phyloP scores from a whole-genome alignment of 1,284 basidiomycete species.

The Tylopilus orsonianus region DNA sequence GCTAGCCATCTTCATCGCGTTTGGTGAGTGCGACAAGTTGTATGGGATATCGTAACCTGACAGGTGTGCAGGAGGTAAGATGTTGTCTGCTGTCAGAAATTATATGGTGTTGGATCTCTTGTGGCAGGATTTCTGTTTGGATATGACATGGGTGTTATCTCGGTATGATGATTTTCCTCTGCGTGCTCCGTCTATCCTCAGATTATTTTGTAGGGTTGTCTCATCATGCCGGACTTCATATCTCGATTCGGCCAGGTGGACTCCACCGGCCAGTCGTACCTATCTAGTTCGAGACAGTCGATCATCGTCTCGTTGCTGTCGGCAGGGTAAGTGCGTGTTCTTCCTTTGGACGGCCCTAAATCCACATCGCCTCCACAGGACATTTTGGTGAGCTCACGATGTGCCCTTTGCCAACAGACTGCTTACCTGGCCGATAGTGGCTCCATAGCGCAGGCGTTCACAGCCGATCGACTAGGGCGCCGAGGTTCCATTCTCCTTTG shows the following conservation, averaged over 20 bases:
- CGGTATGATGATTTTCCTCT: constrained; percentile 34
- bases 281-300: constrained; percentile 64
- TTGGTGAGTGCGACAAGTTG: constrained; percentile 31
- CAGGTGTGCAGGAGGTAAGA: no score
- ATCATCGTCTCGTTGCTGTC: constrained; percentile 79
- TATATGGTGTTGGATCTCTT: background rate
- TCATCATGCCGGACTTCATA: constrained; percentile 80
- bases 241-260: constrained; percentile 61
- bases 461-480: constrained; percentile 73
- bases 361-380: no score
- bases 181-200: constrained; percentile 31
- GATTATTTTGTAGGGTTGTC: constrained; percentile 72
- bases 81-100: no score
- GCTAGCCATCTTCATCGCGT: constrained; percentile 59
- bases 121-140: constrained; percentile 56
- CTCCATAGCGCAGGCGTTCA: constrained; percentile 71
- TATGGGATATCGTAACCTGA: no score
- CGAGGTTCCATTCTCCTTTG: constrained; percentile 73
- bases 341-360: background rate
- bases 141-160: constrained; percentile 73
- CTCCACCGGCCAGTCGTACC: constrained; percentile 47
- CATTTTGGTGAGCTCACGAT: no score
- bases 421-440: constrained; percentile 43
- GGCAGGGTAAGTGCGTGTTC: constrained; percentile 51
- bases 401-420: constrained; percentile 8